Conservation (phyloP, 148 eudicot genomes). For the Spergularia marina region DNA sequence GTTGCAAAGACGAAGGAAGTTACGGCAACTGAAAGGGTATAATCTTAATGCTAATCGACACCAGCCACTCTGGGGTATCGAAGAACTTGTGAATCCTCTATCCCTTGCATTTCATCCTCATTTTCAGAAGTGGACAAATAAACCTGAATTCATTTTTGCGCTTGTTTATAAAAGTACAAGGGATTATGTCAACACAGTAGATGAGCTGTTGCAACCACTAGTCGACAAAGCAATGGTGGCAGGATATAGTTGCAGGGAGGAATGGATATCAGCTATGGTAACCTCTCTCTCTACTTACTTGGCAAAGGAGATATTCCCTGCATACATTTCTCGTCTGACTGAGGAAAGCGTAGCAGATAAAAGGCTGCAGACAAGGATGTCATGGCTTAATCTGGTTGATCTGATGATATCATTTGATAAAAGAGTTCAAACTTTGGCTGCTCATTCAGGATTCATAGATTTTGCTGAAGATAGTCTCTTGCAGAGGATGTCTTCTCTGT, state of each 20-base stretch:
- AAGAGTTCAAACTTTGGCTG: constrained; percentile 53
- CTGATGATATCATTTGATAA: constrained; percentile 89
- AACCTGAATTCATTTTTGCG: constrained; percentile 91
- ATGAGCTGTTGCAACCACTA: constrained; percentile 87
- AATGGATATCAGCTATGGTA: constrained; percentile 90
- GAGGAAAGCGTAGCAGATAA: constrained; percentile 49
- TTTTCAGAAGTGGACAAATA: constrained; percentile 79
- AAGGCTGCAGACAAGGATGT: constrained; percentile 49
- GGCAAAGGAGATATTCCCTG: constrained; percentile 82
- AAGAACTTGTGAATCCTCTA: constrained; percentile 87
- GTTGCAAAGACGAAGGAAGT: constrained; percentile 72
- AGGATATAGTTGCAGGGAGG: constrained; percentile 96
- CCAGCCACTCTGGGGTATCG: constrained; percentile 95
- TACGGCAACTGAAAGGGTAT: constrained; percentile 77
- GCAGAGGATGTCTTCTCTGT: constrained; percentile 63
- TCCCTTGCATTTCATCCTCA: constrained; percentile 72
- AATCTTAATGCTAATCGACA: constrained; percentile 43
- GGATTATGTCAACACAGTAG: constrained; percentile 87
- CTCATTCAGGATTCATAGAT: constrained; percentile 52
- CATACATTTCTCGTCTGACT: constrained; percentile 51
- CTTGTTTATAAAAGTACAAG: constrained; percentile 76
- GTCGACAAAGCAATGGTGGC: constrained; percentile 92
- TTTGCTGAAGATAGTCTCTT: constrained; percentile 59
- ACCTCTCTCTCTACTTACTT: constrained; percentile 72
- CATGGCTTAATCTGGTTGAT: constrained; percentile 86